Evolutionary conservation across 257 asterid species (phyloP), one percentile per base, ranked within the genome.

Genomic region (Nicotiana tomentosiformis): DNA sequence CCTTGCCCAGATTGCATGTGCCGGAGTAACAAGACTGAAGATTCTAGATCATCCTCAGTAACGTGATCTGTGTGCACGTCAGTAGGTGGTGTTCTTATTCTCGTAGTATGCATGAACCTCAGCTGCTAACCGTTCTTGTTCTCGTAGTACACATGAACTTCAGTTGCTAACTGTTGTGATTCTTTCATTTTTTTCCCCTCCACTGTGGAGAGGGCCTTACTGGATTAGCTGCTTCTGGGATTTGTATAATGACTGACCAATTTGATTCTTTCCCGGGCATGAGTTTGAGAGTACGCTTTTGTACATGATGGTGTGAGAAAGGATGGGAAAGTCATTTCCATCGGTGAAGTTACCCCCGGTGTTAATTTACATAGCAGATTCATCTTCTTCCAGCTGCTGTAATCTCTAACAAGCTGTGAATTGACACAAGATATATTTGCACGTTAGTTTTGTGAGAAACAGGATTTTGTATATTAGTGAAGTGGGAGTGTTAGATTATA

Each of bases 1-100:
- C 99, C 99, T 10, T 92, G 97, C 66, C 99, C 99, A 20, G 97
- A 96, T 84, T 96, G 99, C 96, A 96, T 96, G 99, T 96, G 99
- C 86, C 92, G 90, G 85, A 81, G 85, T 64, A 92, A 93, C 81
- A 91, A 85, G 80, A 90, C 91, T 1, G 93, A 88, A 81, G 95
- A 93, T 87, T 89, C 93, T 81, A 88, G 81, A 86, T 85, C 84
- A 64, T 58, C 90, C 82, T 77, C 96, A 14, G 83, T 86, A 57
- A 84, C 90, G 49, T 90, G 92, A 88, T 84, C 60, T 70, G 74
- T 84, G 10, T 53, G 78, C 51, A 72, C 33, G 66, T 68, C 32
- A 26, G 83, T 56, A 82, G 77, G 64, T 81, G 82, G 61, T 82
- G 69, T 65, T 76, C 69, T 62, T 55, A 56, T 65, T 79, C 69